Base-by-base conservation (phyloP, 2,329 filamentous ascomycete species). In the Magnaporthiopsis incrustans region DNA sequence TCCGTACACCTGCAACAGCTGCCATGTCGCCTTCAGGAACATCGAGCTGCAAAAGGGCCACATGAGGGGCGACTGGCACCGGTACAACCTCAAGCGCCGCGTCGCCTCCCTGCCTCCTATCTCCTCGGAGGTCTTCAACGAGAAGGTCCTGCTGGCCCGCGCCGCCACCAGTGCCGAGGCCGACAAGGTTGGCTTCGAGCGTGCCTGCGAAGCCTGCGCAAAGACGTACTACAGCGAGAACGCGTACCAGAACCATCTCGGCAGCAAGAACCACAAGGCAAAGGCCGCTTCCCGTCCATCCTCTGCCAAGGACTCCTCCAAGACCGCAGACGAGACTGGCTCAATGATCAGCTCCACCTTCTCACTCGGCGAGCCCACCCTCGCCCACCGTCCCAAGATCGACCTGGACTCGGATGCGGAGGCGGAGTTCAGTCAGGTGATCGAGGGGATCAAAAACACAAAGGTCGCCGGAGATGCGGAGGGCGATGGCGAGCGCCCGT, bases 61-160 rank as follows among this genome's bases (percentile, higher is more conserved):
- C 75, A 99, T 99, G 95, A 92, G 95, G 76, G 95, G 89, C 71
- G 95, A 99, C 79, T 99, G 95, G 95, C 94, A 99, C 90, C 89
- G 95, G 68, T 97, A 97, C 78, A 99, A 99, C 76, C 85, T 98
- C 71, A 97, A 98, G 80, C 91, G 95, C 70, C 89, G 93, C 71
- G 90, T 98, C 64, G 92, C 94, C 57, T 91, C 91, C 7, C 82
- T 98, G 7, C 92, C 94, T 35, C 93, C 95, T 4, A 91, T 98
- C 61, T 88, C 92, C 8, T 93, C 94, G 63, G 93, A 98, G 74
- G 84, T 92, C 65, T 99, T 98, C 76, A 92, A 92, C 71, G 95
- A 98, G 71, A 98, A 98, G 76, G 94, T 99, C 56, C 81, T 97
- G 22, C 91, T 92, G 70, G 94, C 93, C 68, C 92, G 96, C 73